Evolutionary conservation across 73 alveolate species (phyloP), one percentile per base, ranked within the genome.

Genomic region (Paraurostyla sp.): DNA sequence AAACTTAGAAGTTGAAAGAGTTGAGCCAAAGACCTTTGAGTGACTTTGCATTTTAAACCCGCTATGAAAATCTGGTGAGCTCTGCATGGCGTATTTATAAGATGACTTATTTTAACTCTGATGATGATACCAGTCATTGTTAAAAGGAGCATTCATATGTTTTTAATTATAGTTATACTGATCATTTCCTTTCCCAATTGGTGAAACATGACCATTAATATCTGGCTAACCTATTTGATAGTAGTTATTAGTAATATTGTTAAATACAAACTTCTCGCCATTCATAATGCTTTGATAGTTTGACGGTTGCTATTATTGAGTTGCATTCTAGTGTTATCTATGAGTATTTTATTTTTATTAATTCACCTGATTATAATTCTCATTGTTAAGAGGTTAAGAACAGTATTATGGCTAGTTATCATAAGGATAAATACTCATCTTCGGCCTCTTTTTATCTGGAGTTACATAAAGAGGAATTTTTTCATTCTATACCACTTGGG

Each of bases 241-340:
- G 29, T 51, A 78, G 50, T 78, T 78, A 38, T 78, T 78, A 35
- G 89, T 78, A 51, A 78, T 78, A 27, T 78, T 78, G 29, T 78
- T 78, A 43, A 78, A 78, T 9, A 78, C 89, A 78, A 51, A 78
- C 29, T 78, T 78, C 16, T 78, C 89, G 0, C 89, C 89, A 51
- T 78, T 73, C 1, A 65, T 65, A 4, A 65, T 9, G 58, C 41
- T 65, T 65, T 65, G 41, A n/a, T n/a, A n/a, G n/a, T n/a, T n/a
- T n/a, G n/a, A n/a, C n/a, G n/a, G n/a, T n/a, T n/a, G n/a, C n/a
- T n/a, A n/a, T n/a, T n/a, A n/a, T n/a, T n/a, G n/a, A n/a, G n/a
- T n/a, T n/a, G n/a, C n/a, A n/a, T n/a, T n/a, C n/a, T n/a, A n/a
- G n/a, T n/a, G n/a, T n/a, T n/a, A n/a, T 54, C 4, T 54, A 18